These are phyloP conservation scores for Spiraea crenata DNA, from an alignment of 331 rosid species.

Conservation along the genomic window DNA sequence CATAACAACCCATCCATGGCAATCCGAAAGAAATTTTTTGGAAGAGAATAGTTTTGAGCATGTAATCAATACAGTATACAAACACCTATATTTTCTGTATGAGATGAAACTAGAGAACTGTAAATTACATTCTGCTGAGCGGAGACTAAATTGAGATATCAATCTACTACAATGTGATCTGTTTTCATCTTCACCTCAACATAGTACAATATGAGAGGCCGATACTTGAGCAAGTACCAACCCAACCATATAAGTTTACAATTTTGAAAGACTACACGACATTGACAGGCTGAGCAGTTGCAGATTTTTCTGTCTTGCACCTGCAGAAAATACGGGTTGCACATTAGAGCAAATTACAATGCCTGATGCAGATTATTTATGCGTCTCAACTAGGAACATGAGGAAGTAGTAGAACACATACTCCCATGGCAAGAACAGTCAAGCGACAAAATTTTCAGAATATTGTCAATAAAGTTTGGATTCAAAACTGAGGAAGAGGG, in stretches of 20 bases:
- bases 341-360: conserved; percentile 2
- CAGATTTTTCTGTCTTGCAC: conserved; percentile 73
- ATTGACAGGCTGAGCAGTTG: conserved; percentile 38
- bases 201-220: conserved; percentile 14
- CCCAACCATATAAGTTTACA: not conserved
- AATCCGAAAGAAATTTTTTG: not conserved
- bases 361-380: not conserved
- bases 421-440: not conserved
- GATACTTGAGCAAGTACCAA: conserved; percentile 9
- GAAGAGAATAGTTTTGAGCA: not conserved
- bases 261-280: conserved; percentile 26
- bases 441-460: not conserved
- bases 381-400: not conserved
- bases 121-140: conserved; percentile 17
- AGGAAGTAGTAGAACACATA: not conserved
- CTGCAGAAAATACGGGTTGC: conserved; percentile 37
- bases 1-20: not conserved
- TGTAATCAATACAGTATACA: not conserved
- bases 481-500: not conserved
- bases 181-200: conserved; percentile 12
- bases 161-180: not conserved
- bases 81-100: conserved; percentile 7
- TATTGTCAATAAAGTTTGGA: not conserved
- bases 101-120: conserved; percentile 2
- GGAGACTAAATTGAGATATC: not conserved